Evolutionary conservation across 345 rosid species (phyloP), one percentile per base, ranked within the genome.

Genomic region (Eutrema japonicum): DNA sequence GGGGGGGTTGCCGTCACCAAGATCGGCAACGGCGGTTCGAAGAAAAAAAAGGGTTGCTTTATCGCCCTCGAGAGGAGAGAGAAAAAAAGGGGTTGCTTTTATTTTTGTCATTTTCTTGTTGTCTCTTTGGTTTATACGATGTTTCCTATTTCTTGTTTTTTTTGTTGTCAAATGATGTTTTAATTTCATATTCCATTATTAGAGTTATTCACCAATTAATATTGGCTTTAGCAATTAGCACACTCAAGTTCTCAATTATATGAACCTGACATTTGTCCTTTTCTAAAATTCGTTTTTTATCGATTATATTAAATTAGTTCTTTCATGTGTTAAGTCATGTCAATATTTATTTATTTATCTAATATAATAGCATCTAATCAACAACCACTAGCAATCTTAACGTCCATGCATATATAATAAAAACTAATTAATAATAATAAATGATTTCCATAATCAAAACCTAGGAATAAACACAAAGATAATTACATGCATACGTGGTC

Each of bases 191-290:
- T 14, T 22, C 59, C 38, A 71, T 30, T 46, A 45, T 46, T 30
- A 48, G 33, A 59, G 32, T 12, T 52, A 30, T 42, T 43, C 37
- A 61, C 59, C 11, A 54, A 12, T 54, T 22, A 22, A 22, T 22
- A 22, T 22, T n/a, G n/a, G n/a, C n/a, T n/a, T 22, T 22, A 22
- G 26, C 26, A 35, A 12, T 63, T 2, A 43, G 29, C 47, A 52
- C 70, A 14, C 62, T 62, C 69, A 13, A 53, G 29, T 43, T 53
- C 63, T 72, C 70, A 53, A 71, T 71, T 61, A 71, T 71, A 61
- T 71, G 59, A 41, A 50, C 61, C 22, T 50, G 56, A 49, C 60
- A 11, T 61, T 50, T 71, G 68, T 71, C 68, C 14, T 50, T 14
- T 50, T 29, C 74, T n/a, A 38, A 14, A 71, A 36, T 12, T 26